Evolutionary conservation across 352 stramenopile genomes (phyloP), one percentile per base, ranked within the genome.

Genomic region (Globisporangium spiculum): DNA sequence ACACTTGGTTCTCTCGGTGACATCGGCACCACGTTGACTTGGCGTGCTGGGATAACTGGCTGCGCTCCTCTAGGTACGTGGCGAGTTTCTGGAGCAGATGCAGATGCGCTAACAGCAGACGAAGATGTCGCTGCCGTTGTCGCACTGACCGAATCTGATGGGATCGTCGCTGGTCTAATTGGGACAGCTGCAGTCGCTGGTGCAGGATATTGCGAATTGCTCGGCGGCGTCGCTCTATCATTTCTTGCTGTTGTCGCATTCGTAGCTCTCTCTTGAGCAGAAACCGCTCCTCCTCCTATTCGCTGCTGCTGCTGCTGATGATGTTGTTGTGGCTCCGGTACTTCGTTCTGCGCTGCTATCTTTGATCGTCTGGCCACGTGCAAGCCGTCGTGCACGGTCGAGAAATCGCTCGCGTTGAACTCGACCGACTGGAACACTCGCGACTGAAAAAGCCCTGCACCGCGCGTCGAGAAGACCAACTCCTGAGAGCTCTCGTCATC

Each of bases 341-440:
- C 16, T 38, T 41, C 18, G 3, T 27, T 36, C 22, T 58, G 30
- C 5, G 30, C 22, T 27, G 38, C 8, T 22, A 34, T n/a, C 20
- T 52, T 58, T 10, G 54, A 52, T 58, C 83, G 68, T 72, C 83
- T 67, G 18, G 81, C 80, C 8, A 79, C 61, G n/a, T 74, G 69
- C 26, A 87, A 38, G 0, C 76, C 78, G 55, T 88, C 74, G 5
- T 72, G 69, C 3, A 68, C 65, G 3, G 75, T 87, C 30, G 66
- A 27, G 36, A 89, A 91, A 63, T 91, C 83, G 18, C 64, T 61
- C 10, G 38, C 57, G 48, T 76, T 63, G 56, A 87, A 88, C 8
- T 73, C 67, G 6, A 88, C 60, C 7, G 66, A 56, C 3, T 82
- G 68, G 27, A 91, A 86, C 7, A 75, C 26, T 27, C 83, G 72